Evolutionary conservation across 805 yeast species (phyloP).

Genomic region (Clavispora santaluciae): DNA sequence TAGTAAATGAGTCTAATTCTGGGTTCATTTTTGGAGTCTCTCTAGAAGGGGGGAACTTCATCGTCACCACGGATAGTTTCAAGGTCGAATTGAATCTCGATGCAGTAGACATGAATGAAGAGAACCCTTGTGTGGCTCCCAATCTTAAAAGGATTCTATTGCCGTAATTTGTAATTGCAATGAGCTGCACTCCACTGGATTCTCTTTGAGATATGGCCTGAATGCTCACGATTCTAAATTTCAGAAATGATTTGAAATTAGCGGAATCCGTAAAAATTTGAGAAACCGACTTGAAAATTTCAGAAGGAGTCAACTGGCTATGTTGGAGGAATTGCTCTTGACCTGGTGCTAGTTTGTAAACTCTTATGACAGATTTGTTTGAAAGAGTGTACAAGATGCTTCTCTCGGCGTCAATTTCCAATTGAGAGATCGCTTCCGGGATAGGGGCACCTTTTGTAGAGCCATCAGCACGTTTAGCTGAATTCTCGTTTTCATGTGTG

Average conservation of each 20-base stretch:
- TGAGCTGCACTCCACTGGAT: conserved; percentile 62
- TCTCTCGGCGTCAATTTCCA: conserved; percentile 74
- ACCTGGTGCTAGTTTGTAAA: conserved; percentile 56
- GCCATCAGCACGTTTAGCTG: conserved; percentile 1
- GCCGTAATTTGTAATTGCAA: conserved; percentile 81
- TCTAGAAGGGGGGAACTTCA: conserved; percentile 63
- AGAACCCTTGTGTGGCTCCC: conserved; percentile 31
- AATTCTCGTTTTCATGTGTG: conserved; percentile 14
- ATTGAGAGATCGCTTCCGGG: conserved; percentile 58
- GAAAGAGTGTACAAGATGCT: conserved; percentile 77
- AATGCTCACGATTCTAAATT: conserved; percentile 57
- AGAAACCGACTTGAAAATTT: conserved; percentile 45
- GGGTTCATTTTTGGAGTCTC: conserved; percentile 37
- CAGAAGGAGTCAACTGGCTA: conserved; percentile 39
- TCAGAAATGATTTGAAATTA: conserved; percentile 43
- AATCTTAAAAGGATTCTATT: conserved; percentile 63
- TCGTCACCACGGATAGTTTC: conserved; percentile 38
- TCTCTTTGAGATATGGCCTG: conserved; percentile 59
- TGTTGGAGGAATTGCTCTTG: conserved; percentile 34
- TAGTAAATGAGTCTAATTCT: conserved; percentile 38
- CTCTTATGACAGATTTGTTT: conserved; percentile 73
- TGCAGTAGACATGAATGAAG: conserved; percentile 21
- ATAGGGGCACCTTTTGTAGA: conserved; percentile 7
- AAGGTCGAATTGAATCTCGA: conserved; percentile 23
- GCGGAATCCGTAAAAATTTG: conserved; percentile 53